A percentile compares a stretch with the other conserved stretches of the same genome.
Evolutionary conservation across 345 rosid genomes (phyloP).

Genomic region (Psidium friedrichsthalianum): DNA sequence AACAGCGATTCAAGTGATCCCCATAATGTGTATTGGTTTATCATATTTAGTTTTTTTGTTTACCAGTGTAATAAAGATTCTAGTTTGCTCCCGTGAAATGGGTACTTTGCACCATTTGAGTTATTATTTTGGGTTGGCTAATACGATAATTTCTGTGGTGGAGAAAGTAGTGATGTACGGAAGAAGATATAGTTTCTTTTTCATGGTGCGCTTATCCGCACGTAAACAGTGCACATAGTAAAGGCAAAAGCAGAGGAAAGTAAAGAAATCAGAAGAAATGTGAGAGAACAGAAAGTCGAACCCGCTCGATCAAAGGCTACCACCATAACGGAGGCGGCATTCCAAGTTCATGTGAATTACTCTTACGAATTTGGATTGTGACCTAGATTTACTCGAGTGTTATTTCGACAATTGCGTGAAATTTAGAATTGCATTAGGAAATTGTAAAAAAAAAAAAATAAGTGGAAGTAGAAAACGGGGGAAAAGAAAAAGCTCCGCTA

Average conservation of each 20-base stretch:
- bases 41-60: not conserved
- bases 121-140: not conserved
- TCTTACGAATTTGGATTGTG: not conserved
- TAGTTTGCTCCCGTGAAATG: not conserved
- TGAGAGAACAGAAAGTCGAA: not conserved
- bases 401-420: not conserved
- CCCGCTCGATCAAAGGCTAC: not conserved
- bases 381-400: not conserved
- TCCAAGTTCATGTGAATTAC: not conserved
- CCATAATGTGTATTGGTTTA: not conserved
- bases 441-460: not conserved
- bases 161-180: not conserved
- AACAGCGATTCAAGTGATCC: not conserved
- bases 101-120: not conserved
- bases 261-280: not conserved
- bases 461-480: not conserved
- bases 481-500: not conserved
- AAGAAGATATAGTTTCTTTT: not conserved
- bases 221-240: not conserved
- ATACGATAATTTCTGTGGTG: not conserved
- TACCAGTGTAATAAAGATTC: not conserved
- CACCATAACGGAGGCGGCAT: not conserved
- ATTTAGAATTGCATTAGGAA: not conserved
- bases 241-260: not conserved
- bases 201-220: not conserved